Base-by-base conservation (phyloP, 805 yeast species). In the Zygosaccharomyces pseudorouxii region DNA sequence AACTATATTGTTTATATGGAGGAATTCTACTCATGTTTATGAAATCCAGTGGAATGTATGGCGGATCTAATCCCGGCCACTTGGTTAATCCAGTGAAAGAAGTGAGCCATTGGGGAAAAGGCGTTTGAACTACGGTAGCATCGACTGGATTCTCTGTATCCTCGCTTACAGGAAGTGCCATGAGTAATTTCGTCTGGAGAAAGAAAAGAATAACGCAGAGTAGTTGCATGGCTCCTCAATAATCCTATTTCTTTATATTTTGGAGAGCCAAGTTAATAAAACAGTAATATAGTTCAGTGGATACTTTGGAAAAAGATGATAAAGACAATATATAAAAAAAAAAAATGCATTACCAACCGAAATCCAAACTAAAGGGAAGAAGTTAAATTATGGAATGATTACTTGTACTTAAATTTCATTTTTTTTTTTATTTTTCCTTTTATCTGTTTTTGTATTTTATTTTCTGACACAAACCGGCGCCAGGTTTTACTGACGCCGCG, bases 21-120 rank as follows among this genome's bases (percentile, higher is more conserved):
- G 88, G 87, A 20, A 87, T 71, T 23, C 62, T 59, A 5, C 58
- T 53, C 40, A 87, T 68, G 58, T 86, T 78, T 51, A 88, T 79
- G 56, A 82, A 84, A 55, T 81, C 86, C 52, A 87, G 67, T 2
- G 95, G 89, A 33, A 90, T 83, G 63, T 87, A 90, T 0, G 97
- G 97, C 3, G 97, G 97, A 46, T 82, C 81, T 38, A 78, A 63
- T 0, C 84, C 90, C 0, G 98, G 98, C 98, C 98, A 90, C 46
- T 75, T 74, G 0, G 55, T 67, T 45, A 89, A 60, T 0, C 92
- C 90, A 1, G 97, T 88, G 55, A 86, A 76, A 11, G 79, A 84
- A 0, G 74, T 54, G 25, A 90, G 73, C 98, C 98, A 90, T 19
- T 71, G 49, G 0, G 98, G 98, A 52, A 90, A 80, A 1, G 86